Base-by-base conservation (phyloP, 441 rosid species). In the Bocquillonia castaneifolia region DNA sequence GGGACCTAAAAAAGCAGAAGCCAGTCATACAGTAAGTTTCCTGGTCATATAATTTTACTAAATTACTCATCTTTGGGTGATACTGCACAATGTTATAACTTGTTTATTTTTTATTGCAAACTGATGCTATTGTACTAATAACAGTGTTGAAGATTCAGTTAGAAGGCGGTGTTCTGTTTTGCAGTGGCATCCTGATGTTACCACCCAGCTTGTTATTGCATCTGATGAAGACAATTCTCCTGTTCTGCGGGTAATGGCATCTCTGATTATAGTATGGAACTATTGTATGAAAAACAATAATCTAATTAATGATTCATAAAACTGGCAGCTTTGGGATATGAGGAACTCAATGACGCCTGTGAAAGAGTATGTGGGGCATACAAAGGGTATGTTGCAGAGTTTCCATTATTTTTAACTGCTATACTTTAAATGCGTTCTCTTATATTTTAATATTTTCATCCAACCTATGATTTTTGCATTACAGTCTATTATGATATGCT, bases 151-250 rank as follows among this genome's bases (percentile, higher is more conserved):
- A 74, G 99, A 95, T 84, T 86, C 98, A 66, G 72, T 81, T 78
- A 84, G 95, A 76, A 88, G 96, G 71, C 86, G 97, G 31, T 88
- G 96, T 84, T 92, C 99, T 72, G 97, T 95, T 84, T 81, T 95
- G 86, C 99, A 95, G 77, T 95, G 99, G 99, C 88, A 95, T 82
- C 99, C 99, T 76, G 96, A 92, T 76, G 78, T 89, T 80, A 90
- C 99, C 71, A 95, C 98, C 75, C 97, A 95, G 80, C 96, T 95
- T 66, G 83, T 92, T 82, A 88, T 95, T 81, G 98, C 99, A 44
- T 95, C 99, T 45, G 98, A 95, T 77, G 98, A 92, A 59, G 99
- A 95, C 78, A 76, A 78, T 67, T 86, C 95, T 63, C 97, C 98
- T 66, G 74, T 85, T 68, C 63, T 95, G 17, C 83, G 87, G 95